phyloP scores from a whole-genome alignment of 2,329 filamentous ascomycete species.

The Huntiella decipiens region DNA sequence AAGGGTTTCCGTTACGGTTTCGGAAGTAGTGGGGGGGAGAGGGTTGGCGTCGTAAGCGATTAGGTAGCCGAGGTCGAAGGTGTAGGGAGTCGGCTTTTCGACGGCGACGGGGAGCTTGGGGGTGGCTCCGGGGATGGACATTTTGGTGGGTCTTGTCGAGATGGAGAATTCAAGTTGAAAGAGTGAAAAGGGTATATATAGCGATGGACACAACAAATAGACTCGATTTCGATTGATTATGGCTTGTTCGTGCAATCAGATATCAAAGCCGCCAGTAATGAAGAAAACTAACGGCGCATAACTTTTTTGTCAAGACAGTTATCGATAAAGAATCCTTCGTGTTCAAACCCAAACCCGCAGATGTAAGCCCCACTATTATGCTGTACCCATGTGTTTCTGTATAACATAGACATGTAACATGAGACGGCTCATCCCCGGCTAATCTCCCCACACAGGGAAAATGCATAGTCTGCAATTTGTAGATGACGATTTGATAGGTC shows the following conservation, averaged over 20 bases:
- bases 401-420: no score
- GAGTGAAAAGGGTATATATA: no score
- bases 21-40: constrained; percentile 35
- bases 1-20: constrained; percentile 36
- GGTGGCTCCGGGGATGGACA: constrained; percentile 21
- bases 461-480: no score
- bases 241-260: neutral
- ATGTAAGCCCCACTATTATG: no score
- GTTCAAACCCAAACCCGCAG: no score
- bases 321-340: no score
- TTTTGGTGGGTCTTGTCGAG: constrained; percentile 12
- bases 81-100: constrained; percentile 74
- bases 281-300: neutral
- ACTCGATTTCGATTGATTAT: neutral
- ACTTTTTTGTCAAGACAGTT: neutral
- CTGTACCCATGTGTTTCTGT: no score
- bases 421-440: no score
- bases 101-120: constrained; percentile 44
- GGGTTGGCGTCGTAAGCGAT: constrained; percentile 79
- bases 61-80: constrained; percentile 79
- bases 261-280: neutral
- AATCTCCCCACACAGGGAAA: no score
- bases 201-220: no score
- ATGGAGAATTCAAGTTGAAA: neutral
- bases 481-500: no score